Conservation (phyloP, 495 filamentous ascomycete species). For the Penicillium crystallinum region DNA sequence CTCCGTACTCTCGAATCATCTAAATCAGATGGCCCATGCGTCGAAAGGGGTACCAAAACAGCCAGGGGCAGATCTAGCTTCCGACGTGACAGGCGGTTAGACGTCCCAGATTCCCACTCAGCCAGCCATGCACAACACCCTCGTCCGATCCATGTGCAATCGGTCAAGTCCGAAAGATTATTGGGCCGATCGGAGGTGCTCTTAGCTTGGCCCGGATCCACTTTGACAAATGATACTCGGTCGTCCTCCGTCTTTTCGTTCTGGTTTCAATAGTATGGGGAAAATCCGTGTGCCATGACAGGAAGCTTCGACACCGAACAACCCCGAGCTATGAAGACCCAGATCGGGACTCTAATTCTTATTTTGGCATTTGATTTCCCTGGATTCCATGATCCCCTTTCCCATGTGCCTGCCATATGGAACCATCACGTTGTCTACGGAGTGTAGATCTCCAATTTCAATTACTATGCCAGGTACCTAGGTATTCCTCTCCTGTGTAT, state of each 20-base stretch:
- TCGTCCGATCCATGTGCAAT: slow-evolving; percentile 16
- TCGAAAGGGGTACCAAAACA: slow-evolving; percentile 7
- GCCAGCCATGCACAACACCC: slow-evolving; percentile 33
- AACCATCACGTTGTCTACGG: too few relatives aligned
- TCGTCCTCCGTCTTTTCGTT: not conserved
- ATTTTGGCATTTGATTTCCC: too few relatives aligned
- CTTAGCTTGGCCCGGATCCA: too few relatives aligned
- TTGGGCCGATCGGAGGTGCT: slow-evolving; percentile 17
- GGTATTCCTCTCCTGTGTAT: too few relatives aligned
- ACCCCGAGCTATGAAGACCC: slow-evolving; percentile 10
- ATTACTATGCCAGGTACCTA: too few relatives aligned
- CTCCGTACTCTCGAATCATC: too few relatives aligned
- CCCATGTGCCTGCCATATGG: not conserved
- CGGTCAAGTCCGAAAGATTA: slow-evolving; percentile 4
- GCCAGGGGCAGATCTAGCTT: slow-evolving; percentile 23
- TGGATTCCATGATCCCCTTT: too few relatives aligned
- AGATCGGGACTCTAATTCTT: slow-evolving; percentile 1
- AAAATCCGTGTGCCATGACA: slow-evolving; percentile 6
- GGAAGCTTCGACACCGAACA: slow-evolving; percentile 18
- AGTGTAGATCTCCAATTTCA: too few relatives aligned
- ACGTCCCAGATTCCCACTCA: slow-evolving; percentile 19
- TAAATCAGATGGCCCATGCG: not conserved
- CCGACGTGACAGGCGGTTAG: slow-evolving; percentile 24
- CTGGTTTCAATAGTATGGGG: slow-evolving; percentile 9
- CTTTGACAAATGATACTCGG: slow-evolving; percentile 10